These are phyloP conservation scores for Megacollybia marginata DNA, from an alignment of 768 basidiomycete genomes.

Conservation along the genomic window DNA sequence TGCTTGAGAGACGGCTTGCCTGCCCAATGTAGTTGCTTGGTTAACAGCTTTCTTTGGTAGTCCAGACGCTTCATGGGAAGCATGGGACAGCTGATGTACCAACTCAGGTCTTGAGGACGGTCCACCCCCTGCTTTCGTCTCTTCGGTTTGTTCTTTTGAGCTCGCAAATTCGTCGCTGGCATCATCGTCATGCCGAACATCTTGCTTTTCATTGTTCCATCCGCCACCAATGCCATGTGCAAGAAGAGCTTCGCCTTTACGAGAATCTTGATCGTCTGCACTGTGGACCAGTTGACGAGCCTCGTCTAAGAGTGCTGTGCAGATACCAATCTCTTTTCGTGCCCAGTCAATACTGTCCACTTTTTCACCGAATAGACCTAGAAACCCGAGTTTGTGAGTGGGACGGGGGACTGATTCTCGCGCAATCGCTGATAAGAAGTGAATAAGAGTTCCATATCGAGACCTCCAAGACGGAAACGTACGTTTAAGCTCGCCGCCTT, in stretches of 20 bases:
- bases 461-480: not conserved
- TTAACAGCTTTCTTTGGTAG: not conserved
- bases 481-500: slow-evolving; percentile 24
- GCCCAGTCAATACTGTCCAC: slow-evolving; percentile 95
- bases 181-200: slow-evolving; percentile 3
- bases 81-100: not conserved
- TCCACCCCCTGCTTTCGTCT: not conserved
- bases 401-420: slow-evolving; percentile 75
- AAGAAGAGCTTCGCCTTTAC: slow-evolving; percentile 1
- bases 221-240: not conserved
- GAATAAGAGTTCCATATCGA: not conserved
- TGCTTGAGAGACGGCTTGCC: not conserved
- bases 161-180: not conserved
- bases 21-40: not conserved
- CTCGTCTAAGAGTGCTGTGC: slow-evolving; percentile 44
- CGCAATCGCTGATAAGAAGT: slow-evolving; percentile 1
- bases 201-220: slow-evolving; percentile 6
- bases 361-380: slow-evolving; percentile 68
- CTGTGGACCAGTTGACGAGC: slow-evolving; percentile 31
- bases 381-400: slow-evolving; percentile 61
- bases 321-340: slow-evolving; percentile 58
- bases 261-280: slow-evolving; percentile 19
- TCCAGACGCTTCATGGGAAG: not conserved
- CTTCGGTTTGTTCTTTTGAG: not conserved
- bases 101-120: not conserved